phyloP scores from a whole-genome alignment of 2,329 filamentous ascomycete genomes.

The Nemania sp. region DNA sequence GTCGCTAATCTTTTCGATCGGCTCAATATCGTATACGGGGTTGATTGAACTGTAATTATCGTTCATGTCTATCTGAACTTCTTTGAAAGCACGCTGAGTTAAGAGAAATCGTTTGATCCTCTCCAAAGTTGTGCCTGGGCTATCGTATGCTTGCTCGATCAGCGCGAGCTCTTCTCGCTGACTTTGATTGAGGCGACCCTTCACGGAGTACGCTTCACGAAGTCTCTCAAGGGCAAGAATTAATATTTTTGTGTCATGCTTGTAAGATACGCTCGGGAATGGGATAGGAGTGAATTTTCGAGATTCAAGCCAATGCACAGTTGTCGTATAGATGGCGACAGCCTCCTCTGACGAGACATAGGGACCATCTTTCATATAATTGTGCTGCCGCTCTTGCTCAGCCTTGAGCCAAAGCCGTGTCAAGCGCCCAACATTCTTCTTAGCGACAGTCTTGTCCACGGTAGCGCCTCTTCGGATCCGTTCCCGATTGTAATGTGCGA shows the following conservation, averaged over 20 bases:
- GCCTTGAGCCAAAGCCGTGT: slow-evolving; percentile 97
- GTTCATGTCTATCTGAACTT: slow-evolving; percentile 99
- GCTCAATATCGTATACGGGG: slow-evolving; percentile 97
- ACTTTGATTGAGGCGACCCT: slow-evolving; percentile 93
- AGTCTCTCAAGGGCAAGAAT: slow-evolving; percentile 92
- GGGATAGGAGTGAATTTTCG: slow-evolving; percentile 98
- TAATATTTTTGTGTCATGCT: slow-evolving; percentile 98
- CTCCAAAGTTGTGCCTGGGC: slow-evolving; percentile 91
- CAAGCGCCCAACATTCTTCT: slow-evolving; percentile 95
- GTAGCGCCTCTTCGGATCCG: slow-evolving; percentile 94
- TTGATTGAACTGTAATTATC: slow-evolving; percentile 99
- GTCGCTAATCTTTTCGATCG: slow-evolving; percentile 99
- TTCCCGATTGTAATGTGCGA: slow-evolving; percentile 98
- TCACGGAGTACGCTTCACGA: slow-evolving; percentile 95
- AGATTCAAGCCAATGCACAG: slow-evolving; percentile 97
- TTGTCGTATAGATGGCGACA: slow-evolving; percentile 98
- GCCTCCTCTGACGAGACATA: slow-evolving; percentile 98
- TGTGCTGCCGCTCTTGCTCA: slow-evolving; percentile 97
- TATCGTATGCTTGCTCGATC: slow-evolving; percentile 98
- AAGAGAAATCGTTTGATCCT: slow-evolving; percentile 97
- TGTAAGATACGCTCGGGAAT: slow-evolving; percentile 98
- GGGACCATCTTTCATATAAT: slow-evolving; percentile 98
- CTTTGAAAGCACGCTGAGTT: slow-evolving; percentile 97
- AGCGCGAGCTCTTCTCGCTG: slow-evolving; percentile 95
- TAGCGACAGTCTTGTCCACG: slow-evolving; percentile 98